Evolutionary conservation across 805 yeast species (phyloP), one percentile per base, ranked within the genome.

Genomic region (Tetrapisispora fleetii): DNA sequence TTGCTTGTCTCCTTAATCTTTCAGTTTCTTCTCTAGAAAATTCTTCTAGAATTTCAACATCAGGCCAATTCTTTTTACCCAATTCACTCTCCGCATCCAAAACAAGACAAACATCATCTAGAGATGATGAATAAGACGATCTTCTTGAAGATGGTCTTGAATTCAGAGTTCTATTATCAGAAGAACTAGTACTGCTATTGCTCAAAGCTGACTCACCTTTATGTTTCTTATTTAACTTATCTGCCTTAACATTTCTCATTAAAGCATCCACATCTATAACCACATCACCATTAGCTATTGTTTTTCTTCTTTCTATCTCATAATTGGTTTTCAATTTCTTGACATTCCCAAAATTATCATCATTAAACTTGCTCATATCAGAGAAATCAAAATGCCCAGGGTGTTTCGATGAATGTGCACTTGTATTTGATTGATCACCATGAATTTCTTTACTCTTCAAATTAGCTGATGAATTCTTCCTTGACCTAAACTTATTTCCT

Each of bases 101-200:
- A 0, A 95, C 96, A 64, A 88, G 80, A 60, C 96, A 91, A 24
- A 91, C 99, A 66, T 91, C 99, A 61, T 84, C 90, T 50, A 91
- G 68, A 1, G 96, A 85, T 0, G 95, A 81, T 37, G 79, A 77
- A 47, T 77, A 79, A 1, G 73, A 64, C 8, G 68, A 59, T 35
- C 70, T 59, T 52, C 72, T 64, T 1, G 74, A 66, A 2, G 71
- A 67, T 1, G 76, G 76, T 45, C 71, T 68, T 3, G 76, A 72
- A 36, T 67, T 67, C 38, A 67, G 64, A 45, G 65, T 67, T 5
- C 60, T 62, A 19, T 58, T 64, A 6, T 58, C 58, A 16, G 54
- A 52, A 21, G 48, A 48, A 8, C 37, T 17, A 14, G 41, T 30
- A 37, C 42, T 40, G 8, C 24, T 39, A 35, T 37, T 50, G 28